phyloP scores from a whole-genome alignment of 106 monocot genomes.

The Platanthera zijinensis region DNA sequence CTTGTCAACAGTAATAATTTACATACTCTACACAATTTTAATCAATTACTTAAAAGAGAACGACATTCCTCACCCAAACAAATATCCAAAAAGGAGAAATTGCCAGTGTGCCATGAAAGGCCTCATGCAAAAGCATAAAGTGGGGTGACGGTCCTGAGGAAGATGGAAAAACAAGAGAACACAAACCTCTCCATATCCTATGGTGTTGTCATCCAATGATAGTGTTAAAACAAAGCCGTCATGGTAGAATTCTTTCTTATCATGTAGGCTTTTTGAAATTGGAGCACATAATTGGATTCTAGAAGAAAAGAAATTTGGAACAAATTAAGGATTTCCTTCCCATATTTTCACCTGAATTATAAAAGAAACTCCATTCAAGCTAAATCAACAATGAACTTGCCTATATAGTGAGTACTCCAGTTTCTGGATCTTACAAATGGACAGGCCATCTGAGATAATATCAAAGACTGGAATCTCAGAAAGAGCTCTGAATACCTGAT shows the following conservation, averaged over 20 bases:
- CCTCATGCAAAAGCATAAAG: background rate
- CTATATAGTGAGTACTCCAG: constrained; percentile 77
- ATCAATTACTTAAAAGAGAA: background rate
- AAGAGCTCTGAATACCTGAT: constrained; percentile 30
- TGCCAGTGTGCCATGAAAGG: background rate
- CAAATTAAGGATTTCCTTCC: background rate
- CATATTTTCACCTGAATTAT: background rate
- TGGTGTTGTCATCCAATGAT: constrained; percentile 50
- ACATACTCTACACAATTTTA: background rate
- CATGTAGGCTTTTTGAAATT: constrained; percentile 41
- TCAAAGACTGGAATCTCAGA: constrained; percentile 16
- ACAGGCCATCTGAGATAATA: constrained; percentile 3
- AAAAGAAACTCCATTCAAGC: background rate
- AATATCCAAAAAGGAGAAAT: background rate
- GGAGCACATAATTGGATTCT: constrained; percentile 71
- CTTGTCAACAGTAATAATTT: background rate
- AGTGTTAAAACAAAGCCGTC: constrained; percentile 67
- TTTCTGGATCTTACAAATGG: constrained; percentile 38
- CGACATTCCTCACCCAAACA: background rate
- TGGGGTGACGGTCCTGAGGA: background rate
- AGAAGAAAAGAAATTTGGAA: constrained; percentile 7
- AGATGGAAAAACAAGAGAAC: background rate
- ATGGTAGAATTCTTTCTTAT: constrained; percentile 19
- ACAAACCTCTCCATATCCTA: constrained; percentile 87
- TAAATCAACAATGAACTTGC: constrained; percentile 15